phyloP scores from a whole-genome alignment of 2,329 filamentous ascomycete genomes.

The Paraphaeosphaeria sporulosa region DNA sequence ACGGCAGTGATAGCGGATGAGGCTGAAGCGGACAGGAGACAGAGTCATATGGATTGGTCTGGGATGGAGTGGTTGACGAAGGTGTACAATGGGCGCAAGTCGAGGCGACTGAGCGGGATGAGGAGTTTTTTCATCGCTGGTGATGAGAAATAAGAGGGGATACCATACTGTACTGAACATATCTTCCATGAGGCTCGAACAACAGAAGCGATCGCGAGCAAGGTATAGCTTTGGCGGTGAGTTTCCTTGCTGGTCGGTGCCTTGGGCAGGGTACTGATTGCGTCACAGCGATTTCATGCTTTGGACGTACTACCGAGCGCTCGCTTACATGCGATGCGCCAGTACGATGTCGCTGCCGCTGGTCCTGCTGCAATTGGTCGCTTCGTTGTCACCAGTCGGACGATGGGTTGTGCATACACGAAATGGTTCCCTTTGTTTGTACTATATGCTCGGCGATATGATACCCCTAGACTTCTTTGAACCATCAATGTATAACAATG shows the following conservation, averaged over 20 bases:
- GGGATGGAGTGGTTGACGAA: conserved; percentile 20
- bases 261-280: background rate
- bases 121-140: conserved; percentile 5
- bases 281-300: background rate
- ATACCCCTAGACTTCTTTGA: conserved; percentile 5
- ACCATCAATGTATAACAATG: background rate
- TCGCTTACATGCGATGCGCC: conserved; percentile 9
- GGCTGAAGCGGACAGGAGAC: background rate
- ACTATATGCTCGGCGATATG: conserved; percentile 1
- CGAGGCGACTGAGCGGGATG: background rate
- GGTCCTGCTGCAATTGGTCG: background rate
- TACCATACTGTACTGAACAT: no score
- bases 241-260: background rate
- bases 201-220: background rate
- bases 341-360: conserved; percentile 12
- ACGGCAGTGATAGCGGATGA: background rate
- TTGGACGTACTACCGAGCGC: conserved; percentile 7
- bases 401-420: background rate
- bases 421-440: conserved; percentile 1
- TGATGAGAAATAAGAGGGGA: background rate
- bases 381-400: no score
- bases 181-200: no score
- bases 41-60: conserved; percentile 17
- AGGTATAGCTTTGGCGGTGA: conserved; percentile 10
- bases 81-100: conserved; percentile 15